Evolutionary conservation across 768 basidiomycete genomes (phyloP).

Genomic region (Wakefieldia striispora): DNA sequence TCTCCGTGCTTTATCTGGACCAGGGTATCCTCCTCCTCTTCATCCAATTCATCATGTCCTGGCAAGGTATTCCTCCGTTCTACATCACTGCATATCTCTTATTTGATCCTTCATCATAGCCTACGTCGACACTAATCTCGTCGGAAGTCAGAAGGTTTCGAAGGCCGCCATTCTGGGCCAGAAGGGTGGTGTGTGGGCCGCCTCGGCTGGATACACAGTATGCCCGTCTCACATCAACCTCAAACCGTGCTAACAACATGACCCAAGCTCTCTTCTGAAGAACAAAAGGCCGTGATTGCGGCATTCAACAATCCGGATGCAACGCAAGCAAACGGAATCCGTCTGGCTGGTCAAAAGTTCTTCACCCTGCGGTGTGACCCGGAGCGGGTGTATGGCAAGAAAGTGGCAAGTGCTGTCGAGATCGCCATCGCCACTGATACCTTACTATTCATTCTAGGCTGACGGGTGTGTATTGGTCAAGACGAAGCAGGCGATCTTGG

Average conservation of each 20-base stretch:
- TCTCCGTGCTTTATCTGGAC: conserved; percentile 20
- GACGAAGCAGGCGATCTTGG: conserved; percentile 79
- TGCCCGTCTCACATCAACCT: background rate
- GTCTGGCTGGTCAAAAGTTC: conserved; percentile 70
- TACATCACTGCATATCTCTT: background rate
- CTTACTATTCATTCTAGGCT: conserved; percentile 42
- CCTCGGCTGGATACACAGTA: conserved; percentile 21
- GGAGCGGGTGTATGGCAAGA: conserved; percentile 73
- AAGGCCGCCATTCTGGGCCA: conserved; percentile 57
- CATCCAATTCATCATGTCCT: conserved; percentile 51
- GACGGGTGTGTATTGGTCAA: conserved; percentile 74
- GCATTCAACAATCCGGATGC: conserved; percentile 42
- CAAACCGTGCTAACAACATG: background rate
- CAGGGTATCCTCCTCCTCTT: conserved; percentile 1
- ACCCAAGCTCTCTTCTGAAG: conserved; percentile 19
- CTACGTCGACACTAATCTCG: conserved; percentile 79
- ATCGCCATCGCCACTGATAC: background rate
- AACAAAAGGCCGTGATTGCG: conserved; percentile 28
- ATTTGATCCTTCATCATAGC: conserved; percentile 50
- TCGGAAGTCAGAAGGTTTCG: conserved; percentile 67
- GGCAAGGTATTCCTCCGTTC: conserved; percentile 56
- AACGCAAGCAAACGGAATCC: conserved; percentile 58
- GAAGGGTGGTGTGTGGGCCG: conserved; percentile 31
- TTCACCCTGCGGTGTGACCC: conserved; percentile 53
- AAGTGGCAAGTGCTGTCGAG: conserved; percentile 49